A percentile compares a stretch with the other conserved stretches of the same genome.
phyloP scores from a whole-genome alignment of 352 stramenopile genomes.

The Phytophthora aleatoria region DNA sequence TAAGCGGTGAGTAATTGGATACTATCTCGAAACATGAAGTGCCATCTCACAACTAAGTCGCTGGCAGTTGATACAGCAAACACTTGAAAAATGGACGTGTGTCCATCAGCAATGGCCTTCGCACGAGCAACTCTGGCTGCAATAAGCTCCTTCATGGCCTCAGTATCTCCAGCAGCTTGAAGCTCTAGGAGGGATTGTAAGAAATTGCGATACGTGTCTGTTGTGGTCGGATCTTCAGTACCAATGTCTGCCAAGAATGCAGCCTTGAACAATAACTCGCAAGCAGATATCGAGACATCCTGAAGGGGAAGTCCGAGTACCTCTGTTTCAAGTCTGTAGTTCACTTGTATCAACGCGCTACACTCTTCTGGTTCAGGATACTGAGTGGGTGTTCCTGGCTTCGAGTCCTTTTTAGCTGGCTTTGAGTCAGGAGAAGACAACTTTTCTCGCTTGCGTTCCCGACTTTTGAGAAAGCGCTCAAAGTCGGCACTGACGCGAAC shows the following conservation, averaged over 20 bases:
- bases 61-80: conserved; percentile 25
- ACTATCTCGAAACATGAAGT: background rate
- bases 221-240: background rate
- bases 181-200: conserved; percentile 31
- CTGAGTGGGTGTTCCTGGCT: background rate
- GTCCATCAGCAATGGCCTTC: conserved; percentile 23
- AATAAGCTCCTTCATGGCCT: conserved; percentile 35
- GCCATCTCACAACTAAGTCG: conserved; percentile 38
- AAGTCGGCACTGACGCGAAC: conserved; percentile 49
- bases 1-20: conserved; percentile 6
- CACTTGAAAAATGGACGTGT: conserved; percentile 19
- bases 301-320: conserved; percentile 53
- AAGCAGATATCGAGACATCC: conserved; percentile 15
- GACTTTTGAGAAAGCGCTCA: conserved; percentile 42
- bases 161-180: conserved; percentile 24
- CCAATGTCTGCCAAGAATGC: conserved; percentile 44
- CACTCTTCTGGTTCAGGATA: background rate
- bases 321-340: conserved; percentile 38
- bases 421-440: background rate
- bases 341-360: conserved; percentile 22
- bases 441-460: conserved; percentile 7
- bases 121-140: conserved; percentile 26
- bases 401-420: background rate
- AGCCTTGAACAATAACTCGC: conserved; percentile 60
- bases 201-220: conserved; percentile 31